Evolutionary conservation across 139 green algal genomes (phyloP), one percentile per base, ranked within the genome.

Genomic region (Chlamydomonas sp.): DNA sequence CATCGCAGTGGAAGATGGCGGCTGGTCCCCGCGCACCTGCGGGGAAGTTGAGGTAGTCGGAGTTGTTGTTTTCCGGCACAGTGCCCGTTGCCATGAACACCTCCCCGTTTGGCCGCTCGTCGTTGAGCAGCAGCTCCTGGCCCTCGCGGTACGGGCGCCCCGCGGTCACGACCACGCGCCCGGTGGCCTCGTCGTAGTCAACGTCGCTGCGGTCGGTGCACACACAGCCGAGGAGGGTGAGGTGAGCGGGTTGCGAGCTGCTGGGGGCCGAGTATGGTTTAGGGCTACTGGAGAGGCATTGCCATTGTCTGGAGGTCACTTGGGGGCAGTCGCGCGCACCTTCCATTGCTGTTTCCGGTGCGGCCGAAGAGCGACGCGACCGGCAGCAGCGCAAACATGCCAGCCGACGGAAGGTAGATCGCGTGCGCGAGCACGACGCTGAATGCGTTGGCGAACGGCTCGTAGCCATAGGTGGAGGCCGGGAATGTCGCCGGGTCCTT

Each of bases 381-480:
- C 1, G 92, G 92, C 75, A 97, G 77, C 38, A 98, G 71, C 5
- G 93, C 93, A 83, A 98, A 97, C 78, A 87, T 91, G 37, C 84
- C 60, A 3, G 90, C 94, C 24, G 83, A 78, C 5, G 88, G 87
- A 20, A 98, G 84, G 79, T 94, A 98, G 5, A 76, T 48, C 0
- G 89, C 81, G 31, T 80, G 65, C 0, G 82, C 85, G 1, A 97
- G 37, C 35, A 97, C 87, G 28, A 93, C 91, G 4, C 75, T 82
- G 73, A 98, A 93, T 16, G 85, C 84, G 16, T 76, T 48, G 10
- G 85, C 38, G 78, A 97, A 97, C 0, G 65, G 36, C 8, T 76
- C 28, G 77, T 85, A 50, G 43, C 48, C 81, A 64, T 85, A 90
- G 2, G 71, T 70, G 8, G n/a, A 71, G 79, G 80, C 67, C 35